Conservation (phyloP, 805 yeast species). For the Saturnispora hagleri region DNA sequence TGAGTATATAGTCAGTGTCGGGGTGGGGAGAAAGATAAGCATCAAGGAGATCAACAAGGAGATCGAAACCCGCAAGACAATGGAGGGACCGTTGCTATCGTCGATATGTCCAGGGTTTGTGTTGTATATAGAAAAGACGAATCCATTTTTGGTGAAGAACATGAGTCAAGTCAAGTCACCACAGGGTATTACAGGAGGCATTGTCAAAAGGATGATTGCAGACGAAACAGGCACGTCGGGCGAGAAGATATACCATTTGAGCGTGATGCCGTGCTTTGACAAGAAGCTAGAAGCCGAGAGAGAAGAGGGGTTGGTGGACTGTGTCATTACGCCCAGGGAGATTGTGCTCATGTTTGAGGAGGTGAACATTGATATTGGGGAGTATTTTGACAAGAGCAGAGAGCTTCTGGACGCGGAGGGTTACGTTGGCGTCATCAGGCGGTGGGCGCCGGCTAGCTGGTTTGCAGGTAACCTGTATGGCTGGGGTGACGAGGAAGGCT, state of each 20-base stretch:
- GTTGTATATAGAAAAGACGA: slow-evolving; percentile 90
- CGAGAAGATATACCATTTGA: slow-evolving; percentile 57
- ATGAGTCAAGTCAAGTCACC: slow-evolving; percentile 77
- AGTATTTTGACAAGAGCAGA: slow-evolving; percentile 17
- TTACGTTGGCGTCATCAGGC: not conserved
- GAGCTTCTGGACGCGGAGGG: slow-evolving; percentile 9
- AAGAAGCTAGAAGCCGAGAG: slow-evolving; percentile 92
- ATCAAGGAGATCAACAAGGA: slow-evolving; percentile 41
- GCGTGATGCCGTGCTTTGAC: slow-evolving; percentile 96
- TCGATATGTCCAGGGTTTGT: slow-evolving; percentile 96
- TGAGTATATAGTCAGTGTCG: slow-evolving; percentile 71
- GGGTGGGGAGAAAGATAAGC: slow-evolving; percentile 66
- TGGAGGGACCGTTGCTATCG: slow-evolving; percentile 44
- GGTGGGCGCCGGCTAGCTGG: slow-evolving; percentile 49
- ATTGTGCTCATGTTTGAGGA: slow-evolving; percentile 47
- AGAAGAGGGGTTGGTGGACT: slow-evolving; percentile 61
- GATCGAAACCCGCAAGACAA: slow-evolving; percentile 14
- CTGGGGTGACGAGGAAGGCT: slow-evolving; percentile 74
- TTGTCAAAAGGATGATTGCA: slow-evolving; percentile 41
- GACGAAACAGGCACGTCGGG: slow-evolving; percentile 24
- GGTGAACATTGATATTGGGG: slow-evolving; percentile 32
- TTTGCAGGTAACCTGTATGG: slow-evolving; percentile 34
- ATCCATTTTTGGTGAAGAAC: slow-evolving; percentile 67
- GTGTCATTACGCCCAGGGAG: slow-evolving; percentile 90
- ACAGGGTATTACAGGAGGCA: slow-evolving; percentile 82